phyloP scores from a whole-genome alignment of 495 filamentous ascomycete genomes.

The Aspergillus avenaceus region DNA sequence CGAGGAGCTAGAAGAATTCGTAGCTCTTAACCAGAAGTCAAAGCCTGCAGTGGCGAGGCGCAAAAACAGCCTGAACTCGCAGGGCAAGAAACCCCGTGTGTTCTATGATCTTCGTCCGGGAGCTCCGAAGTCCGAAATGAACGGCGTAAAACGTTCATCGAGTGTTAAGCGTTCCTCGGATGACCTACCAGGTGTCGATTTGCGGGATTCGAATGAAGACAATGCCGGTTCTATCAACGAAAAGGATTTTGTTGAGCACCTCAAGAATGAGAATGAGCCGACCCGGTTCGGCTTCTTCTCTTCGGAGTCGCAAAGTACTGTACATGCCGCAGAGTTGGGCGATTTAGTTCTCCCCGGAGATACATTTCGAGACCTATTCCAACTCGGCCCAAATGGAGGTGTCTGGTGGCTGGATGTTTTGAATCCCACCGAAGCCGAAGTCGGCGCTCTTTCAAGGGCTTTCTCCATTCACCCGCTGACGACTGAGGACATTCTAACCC shows the following conservation, averaged over 20 bases:
- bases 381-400: constrained; percentile 66
- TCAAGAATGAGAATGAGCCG: constrained; percentile 49
- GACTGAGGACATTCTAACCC: constrained; percentile 87
- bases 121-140: constrained; percentile 21
- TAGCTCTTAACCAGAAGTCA: constrained; percentile 55
- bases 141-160: constrained; percentile 30
- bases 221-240: constrained; percentile 25
- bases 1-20: constrained; percentile 82
- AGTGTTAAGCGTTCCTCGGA: constrained; percentile 20
- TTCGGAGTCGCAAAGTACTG: constrained; percentile 83
- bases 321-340: constrained; percentile 83
- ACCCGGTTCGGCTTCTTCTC: constrained; percentile 95
- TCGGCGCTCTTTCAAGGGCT: constrained; percentile 80
- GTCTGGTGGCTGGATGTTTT: constrained; percentile 96
- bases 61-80: constrained; percentile 51
- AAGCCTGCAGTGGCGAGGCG: constrained; percentile 31
- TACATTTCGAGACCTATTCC: constrained; percentile 83
- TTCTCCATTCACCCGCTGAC: constrained; percentile 93
- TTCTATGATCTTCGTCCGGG: constrained; percentile 62
- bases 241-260: constrained; percentile 27
- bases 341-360: constrained; percentile 85
- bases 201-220: constrained; percentile 20
- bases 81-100: constrained; percentile 44
- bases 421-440: constrained; percentile 84
- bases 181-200: constrained; percentile 17